Conservation (phyloP, 2,329 filamentous ascomycete species). For the Penicillium sp. region DNA sequence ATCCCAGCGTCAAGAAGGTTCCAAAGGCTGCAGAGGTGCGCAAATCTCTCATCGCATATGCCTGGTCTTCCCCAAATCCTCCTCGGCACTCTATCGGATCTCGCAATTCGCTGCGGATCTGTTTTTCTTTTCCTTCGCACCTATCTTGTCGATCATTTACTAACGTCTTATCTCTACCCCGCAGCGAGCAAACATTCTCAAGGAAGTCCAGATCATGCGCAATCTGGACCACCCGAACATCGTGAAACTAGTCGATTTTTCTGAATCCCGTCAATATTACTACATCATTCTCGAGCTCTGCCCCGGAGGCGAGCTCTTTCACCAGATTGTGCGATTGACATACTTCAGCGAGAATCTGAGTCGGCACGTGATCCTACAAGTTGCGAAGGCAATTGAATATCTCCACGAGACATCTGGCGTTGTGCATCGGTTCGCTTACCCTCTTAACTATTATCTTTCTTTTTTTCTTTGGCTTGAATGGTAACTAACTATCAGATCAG, state of each 20-base stretch:
- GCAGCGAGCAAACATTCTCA: slow-evolving; percentile 94
- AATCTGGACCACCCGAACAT: slow-evolving; percentile 96
- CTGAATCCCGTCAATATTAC: slow-evolving; percentile 92
- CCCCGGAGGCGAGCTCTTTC: slow-evolving; percentile 94
- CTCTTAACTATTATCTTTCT: too few relatives aligned
- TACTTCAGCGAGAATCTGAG: slow-evolving; percentile 98
- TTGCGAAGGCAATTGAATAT: slow-evolving; percentile 92
- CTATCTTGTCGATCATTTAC: slow-evolving; percentile 10
- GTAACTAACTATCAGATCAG: slow-evolving; percentile 23
- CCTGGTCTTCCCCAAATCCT: slow-evolving; percentile 1
- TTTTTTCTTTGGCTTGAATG: background rate
- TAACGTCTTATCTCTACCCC: slow-evolving; percentile 30
- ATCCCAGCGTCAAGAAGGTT: slow-evolving; percentile 94
- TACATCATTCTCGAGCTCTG: slow-evolving; percentile 96
- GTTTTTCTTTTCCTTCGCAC: background rate
- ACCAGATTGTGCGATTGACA: slow-evolving; percentile 96
- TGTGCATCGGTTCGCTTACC: slow-evolving; percentile 79
- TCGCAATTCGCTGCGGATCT: background rate
- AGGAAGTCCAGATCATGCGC: slow-evolving; percentile 99
- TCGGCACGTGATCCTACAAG: slow-evolving; percentile 90
- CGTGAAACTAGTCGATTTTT: slow-evolving; percentile 89
- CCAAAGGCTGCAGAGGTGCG: slow-evolving; percentile 98
- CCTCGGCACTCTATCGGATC: slow-evolving; percentile 8
- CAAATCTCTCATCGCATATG: slow-evolving; percentile 41
- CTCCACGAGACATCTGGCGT: slow-evolving; percentile 93